Conservation (phyloP, 257 asterid genomes). For the Fraxinus cuspidata region DNA sequence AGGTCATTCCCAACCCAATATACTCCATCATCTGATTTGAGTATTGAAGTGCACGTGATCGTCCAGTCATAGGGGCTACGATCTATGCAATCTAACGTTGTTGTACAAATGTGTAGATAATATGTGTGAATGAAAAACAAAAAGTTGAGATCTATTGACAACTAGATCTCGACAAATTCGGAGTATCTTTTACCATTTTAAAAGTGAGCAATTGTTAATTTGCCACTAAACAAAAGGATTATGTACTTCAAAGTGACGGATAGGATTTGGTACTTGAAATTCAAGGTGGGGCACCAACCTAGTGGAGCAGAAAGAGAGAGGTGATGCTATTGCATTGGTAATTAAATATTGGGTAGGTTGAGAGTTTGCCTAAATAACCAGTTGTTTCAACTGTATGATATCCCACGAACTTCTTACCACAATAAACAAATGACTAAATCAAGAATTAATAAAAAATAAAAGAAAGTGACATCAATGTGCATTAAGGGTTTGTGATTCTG, state of each 20-base stretch:
- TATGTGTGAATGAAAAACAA: no score
- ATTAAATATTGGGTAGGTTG: conserved; percentile 28
- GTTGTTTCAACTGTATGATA: conserved; percentile 34
- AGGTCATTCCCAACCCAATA: no score
- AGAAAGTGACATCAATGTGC: background rate
- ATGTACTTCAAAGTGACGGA: conserved; percentile 9
- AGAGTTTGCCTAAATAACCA: conserved; percentile 36
- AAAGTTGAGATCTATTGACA: no score
- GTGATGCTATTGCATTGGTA: background rate
- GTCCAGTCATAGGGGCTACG: no score
- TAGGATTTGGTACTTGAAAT: conserved; percentile 34
- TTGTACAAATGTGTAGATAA: no score
- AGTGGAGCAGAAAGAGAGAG: background rate
- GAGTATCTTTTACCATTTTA: background rate
- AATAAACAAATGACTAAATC: background rate
- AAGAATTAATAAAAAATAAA: background rate
- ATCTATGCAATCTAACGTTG: no score
- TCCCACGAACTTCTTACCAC: conserved; percentile 25
- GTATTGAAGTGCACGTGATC: no score
- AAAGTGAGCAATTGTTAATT: background rate
- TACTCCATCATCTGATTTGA: no score
- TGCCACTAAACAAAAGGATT: background rate
- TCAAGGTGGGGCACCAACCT: conserved; percentile 45
- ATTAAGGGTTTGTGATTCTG: background rate
- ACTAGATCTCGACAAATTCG: no score